phyloP scores from a whole-genome alignment of 2,329 filamentous ascomycete species.

The Botrytis paeoniae region DNA sequence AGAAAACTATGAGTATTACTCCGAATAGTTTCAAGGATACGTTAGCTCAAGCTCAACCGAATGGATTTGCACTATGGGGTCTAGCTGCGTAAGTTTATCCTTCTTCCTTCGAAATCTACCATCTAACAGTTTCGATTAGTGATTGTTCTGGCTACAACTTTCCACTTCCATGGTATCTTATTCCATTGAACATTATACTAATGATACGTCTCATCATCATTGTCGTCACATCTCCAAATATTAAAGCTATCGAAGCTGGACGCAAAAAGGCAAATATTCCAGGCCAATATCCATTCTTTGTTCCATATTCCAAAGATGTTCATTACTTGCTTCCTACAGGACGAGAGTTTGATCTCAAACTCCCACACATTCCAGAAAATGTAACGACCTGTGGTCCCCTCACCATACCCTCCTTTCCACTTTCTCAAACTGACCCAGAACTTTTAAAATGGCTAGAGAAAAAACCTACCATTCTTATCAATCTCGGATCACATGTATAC shows the following conservation, averaged over 20 bases:
- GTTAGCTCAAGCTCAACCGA: conserved; percentile 42
- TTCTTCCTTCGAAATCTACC: background rate
- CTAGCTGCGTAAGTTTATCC: conserved; percentile 40
- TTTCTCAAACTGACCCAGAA: conserved; percentile 42
- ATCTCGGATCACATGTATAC: conserved; percentile 43
- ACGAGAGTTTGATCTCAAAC: conserved; percentile 37
- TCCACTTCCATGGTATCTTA: conserved; percentile 45
- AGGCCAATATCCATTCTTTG: conserved; percentile 31
- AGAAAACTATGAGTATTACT: conserved; percentile 42
- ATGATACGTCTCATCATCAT: conserved; percentile 34
- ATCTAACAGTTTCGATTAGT: background rate
- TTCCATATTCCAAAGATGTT: conserved; percentile 36
- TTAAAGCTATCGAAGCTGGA: conserved; percentile 30
- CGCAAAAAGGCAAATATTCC: conserved; percentile 33
- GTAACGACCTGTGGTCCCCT: conserved; percentile 49
- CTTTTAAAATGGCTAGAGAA: conserved; percentile 44
- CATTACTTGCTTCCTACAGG: conserved; percentile 28
- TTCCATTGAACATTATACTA: conserved; percentile 45
- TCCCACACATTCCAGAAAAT: conserved; percentile 44
- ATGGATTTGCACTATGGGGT: conserved; percentile 39
- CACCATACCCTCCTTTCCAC: conserved; percentile 37
- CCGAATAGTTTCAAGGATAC: conserved; percentile 47
- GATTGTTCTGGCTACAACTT: conserved; percentile 43
- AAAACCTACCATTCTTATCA: conserved; percentile 47
- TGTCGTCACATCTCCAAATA: conserved; percentile 25